Base-by-base conservation (phyloP, 371 early-diverging fungal genomes). In the Dichotomocladium elegans region DNA sequence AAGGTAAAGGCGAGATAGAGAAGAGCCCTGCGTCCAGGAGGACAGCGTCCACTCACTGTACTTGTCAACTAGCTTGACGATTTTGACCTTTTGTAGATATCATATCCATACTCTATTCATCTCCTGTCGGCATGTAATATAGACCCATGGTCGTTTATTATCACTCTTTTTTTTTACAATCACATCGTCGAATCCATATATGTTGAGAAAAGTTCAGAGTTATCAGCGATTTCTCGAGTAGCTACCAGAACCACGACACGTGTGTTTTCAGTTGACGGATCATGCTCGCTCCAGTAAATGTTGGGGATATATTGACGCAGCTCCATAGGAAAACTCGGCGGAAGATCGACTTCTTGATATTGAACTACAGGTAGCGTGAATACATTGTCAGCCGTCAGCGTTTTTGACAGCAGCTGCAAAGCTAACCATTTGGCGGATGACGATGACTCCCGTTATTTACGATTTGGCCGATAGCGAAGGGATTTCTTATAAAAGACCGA, bases 1-100 rank as follows among this genome's bases (percentile, higher is more conserved):
- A 93, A 93, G 84, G 90, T 94, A 68, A 70, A 15, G 17, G 17
- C 12, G 28, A 49, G 15, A 37, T 28, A n/a, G n/a, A n/a, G n/a
- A n/a, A n/a, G n/a, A n/a, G n/a, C n/a, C n/a, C n/a, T n/a, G n/a
- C n/a, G n/a, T n/a, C n/a, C n/a, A n/a, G n/a, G n/a, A 4, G 6
- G 35, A 35, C 0, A 33, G 35, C 12, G 35, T n/a, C 11, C 4
- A 35, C 11, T 35, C 14, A 35, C 35, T n/a, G n/a, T 9, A 4
- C 3, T 4, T 0, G 7, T 9, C 11, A 35, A 17, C 37, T 76
- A 85, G 85, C 57, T 85, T 64, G 85, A 85, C 60, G 85, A 85
- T 57, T 85, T 71, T 55, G 85, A 85, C 55, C 74, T 85, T 42
- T 69, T 85, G 71, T 85, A 81, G 76, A 29, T 31, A 15, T 44